Percentiles rank a stretch among this genome's conserved stretches.
Evolutionary conservation across 192 early-diverging fungal species (phyloP).

Genomic region (Podila horticola): DNA sequence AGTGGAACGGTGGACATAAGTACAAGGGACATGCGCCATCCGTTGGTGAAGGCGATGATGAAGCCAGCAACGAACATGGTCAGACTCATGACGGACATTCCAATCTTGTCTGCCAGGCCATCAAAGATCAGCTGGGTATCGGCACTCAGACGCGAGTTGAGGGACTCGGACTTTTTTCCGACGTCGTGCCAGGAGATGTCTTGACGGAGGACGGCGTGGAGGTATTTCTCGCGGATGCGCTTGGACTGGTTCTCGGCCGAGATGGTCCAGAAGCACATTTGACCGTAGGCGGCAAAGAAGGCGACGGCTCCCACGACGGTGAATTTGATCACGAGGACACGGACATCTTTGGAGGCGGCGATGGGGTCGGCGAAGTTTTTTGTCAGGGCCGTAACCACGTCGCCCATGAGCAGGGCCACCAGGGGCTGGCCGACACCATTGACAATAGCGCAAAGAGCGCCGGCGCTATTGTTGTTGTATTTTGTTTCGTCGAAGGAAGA

Average conservation of each 20-base stretch:
- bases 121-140: slow-evolving; percentile 89
- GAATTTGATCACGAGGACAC: slow-evolving; percentile 15
- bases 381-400: slow-evolving; percentile 5
- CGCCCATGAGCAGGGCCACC: slow-evolving; percentile 12
- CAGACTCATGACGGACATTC: slow-evolving; percentile 67
- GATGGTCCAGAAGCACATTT: slow-evolving; percentile 65
- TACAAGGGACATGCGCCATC: slow-evolving; percentile 81
- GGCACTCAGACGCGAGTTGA: slow-evolving; percentile 83
- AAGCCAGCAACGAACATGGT: slow-evolving; percentile 77
- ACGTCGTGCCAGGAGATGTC: slow-evolving; percentile 87
- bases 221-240: slow-evolving; percentile 72
- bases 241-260: slow-evolving; percentile 60
- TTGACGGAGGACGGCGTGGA: slow-evolving; percentile 80
- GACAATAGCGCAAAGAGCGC: slow-evolving; percentile 10
- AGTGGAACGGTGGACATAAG: slow-evolving; percentile 74
- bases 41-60: slow-evolving; percentile 77
- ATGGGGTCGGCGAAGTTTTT: not conserved
- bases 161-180: slow-evolving; percentile 59
- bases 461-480: not conserved
- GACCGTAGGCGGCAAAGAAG: slow-evolving; percentile 63
- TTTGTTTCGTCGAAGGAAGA: not conserved
- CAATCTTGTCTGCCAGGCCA: slow-evolving; percentile 84
- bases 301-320: slow-evolving; percentile 58
- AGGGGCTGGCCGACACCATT: slow-evolving; percentile 18
- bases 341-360: not conserved